Base-by-base conservation (phyloP, 768 basidiomycete species). In the Saitozyma podzolica region DNA sequence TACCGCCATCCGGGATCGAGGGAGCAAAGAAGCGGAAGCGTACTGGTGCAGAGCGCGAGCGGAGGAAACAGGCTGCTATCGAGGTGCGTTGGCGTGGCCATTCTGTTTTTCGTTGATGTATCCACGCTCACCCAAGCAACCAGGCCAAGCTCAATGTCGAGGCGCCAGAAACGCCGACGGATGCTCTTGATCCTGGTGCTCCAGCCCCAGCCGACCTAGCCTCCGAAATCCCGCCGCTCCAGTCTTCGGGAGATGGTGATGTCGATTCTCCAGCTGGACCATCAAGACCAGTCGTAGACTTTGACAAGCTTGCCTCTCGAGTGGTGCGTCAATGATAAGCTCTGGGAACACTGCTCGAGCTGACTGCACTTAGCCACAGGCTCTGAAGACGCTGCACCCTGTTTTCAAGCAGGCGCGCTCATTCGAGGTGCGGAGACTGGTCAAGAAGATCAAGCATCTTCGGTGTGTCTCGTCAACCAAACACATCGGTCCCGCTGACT, bases 391-490 rank as follows among this genome's bases (percentile, higher is more conserved):
- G 67, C 84, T 89, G 9, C 84, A 84, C 66, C 89, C 89, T 69
- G 85, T 87, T 6, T 85, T 88, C 39, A 94, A 91, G 81, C 90
- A 88, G 72, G 88, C 89, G 9, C 90, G 86, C 75, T 80, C 84
- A 0, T 89, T 90, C 64, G 92, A 95, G 80, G 85, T 85, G 0
- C 89, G 88, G 77, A 89, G 88, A 75, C 79, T 88, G n/a, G 84
- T 92, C 61, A 94, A 92, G 82, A 87, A 85, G 78, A 80, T 93
- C 39, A 92, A 89, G 77, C 83, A 82, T 29, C 77, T 87, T 39
- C 81, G 88, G 89, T 89, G 65, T 50, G 65, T 61, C 40, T 9
- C 13, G 9, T 43, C 40, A 5, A 20, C 19, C 16, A 13, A 29
- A 4, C 17, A 10, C 48, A 17, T 53, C 19, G 51, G 9, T 19